Conservation (phyloP, 768 basidiomycete species). For the Suillus bovinus region DNA sequence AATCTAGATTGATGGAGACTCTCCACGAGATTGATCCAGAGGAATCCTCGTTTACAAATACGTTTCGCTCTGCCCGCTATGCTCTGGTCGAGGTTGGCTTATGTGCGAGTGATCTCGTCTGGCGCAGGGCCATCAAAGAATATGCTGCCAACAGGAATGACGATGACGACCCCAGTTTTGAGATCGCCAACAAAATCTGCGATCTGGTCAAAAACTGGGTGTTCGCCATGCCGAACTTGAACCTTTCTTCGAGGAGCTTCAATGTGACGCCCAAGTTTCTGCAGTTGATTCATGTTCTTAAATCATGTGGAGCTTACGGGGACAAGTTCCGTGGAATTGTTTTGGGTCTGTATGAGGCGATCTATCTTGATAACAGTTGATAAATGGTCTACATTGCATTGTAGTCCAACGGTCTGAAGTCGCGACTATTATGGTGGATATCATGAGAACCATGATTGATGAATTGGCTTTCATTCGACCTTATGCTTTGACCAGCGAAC, state of each 20-base stretch:
- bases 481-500: conserved; percentile 43
- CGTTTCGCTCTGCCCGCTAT: conserved; percentile 49
- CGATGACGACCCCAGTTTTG: conserved; percentile 32
- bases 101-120: conserved; percentile 71
- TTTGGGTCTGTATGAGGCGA: conserved; percentile 46
- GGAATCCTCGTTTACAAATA: conserved; percentile 37
- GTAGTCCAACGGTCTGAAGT: conserved; percentile 54
- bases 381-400: conserved; percentile 14
- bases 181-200: conserved; percentile 27
- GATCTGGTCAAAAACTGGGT: conserved; percentile 58
- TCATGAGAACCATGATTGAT: conserved; percentile 55
- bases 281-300: conserved; percentile 58
- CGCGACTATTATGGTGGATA: conserved; percentile 58
- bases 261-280: conserved; percentile 73
- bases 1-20: conserved; percentile 46
- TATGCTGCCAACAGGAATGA: conserved; percentile 35
- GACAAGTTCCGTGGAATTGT: conserved; percentile 65
- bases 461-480: conserved; percentile 57
- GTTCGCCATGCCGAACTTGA: conserved; percentile 63
- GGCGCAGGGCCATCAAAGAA: conserved; percentile 55
- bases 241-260: conserved; percentile 54
- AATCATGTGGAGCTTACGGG: conserved; percentile 51
- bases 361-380: background rate
- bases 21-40: conserved; percentile 47
- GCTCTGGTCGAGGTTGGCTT: conserved; percentile 57